A percentile compares a stretch with the other conserved stretches of the same genome.
These are phyloP conservation scores for Spathaspora girioi DNA, from an alignment of 805 yeast genomes.

Conservation along the genomic window DNA sequence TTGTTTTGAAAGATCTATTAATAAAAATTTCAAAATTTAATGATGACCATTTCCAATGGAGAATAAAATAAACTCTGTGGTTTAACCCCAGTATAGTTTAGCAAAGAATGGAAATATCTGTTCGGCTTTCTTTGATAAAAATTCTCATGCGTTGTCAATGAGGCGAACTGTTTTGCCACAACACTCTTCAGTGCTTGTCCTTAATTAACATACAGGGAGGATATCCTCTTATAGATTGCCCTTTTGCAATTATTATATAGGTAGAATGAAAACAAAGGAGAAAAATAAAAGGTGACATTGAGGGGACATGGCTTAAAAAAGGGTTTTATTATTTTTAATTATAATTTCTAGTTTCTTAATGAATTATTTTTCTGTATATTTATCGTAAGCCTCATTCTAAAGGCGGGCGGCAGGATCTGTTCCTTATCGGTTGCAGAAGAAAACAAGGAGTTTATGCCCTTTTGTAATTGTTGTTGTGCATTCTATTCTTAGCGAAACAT, in stretches of 20 bases:
- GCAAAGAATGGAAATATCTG: neutral
- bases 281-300: neutral
- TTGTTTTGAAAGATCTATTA: neutral
- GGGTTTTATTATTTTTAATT: neutral
- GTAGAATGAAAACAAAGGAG: neutral
- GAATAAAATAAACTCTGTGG: neutral
- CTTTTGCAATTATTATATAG: neutral
- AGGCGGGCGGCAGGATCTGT: neutral
- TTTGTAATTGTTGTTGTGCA: too few species aligned
- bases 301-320: neutral
- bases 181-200: too few species aligned
- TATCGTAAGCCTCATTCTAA: neutral
- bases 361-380: neutral
- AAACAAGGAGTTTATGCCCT: neutral
- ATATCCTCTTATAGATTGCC: neutral
- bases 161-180: too few species aligned
- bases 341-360: neutral
- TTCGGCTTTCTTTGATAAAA: too few species aligned
- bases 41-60: neutral
- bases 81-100: neutral
- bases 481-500: too few species aligned
- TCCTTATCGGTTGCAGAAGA: neutral
- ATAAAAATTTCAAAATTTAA: neutral
- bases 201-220: too few species aligned
- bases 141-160: too few species aligned